Evolutionary conservation across 2,329 filamentous ascomycete genomes (phyloP).

Genomic region (Monilinia polystroma): DNA sequence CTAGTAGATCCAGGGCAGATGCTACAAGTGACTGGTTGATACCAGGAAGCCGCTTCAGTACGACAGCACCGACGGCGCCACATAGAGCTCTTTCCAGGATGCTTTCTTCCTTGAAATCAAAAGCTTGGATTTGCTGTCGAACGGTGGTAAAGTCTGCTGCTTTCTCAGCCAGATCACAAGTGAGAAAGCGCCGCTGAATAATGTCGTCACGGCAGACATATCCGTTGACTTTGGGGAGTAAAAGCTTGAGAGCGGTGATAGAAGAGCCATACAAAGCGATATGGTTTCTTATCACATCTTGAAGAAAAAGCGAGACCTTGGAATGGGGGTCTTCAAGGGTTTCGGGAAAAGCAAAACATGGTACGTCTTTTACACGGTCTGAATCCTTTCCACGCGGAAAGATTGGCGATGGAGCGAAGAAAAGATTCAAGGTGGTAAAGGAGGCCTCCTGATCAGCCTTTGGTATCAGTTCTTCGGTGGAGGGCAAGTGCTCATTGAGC

Average conservation of each 20-base stretch:
- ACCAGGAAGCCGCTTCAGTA: not conserved
- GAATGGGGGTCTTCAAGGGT: not conserved
- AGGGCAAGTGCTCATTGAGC: constrained; percentile 3
- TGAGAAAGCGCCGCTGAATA: not conserved
- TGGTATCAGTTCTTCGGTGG: not conserved
- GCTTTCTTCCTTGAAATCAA: too few relatives aligned
- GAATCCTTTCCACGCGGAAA: not conserved
- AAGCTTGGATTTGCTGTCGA: constrained; percentile 4
- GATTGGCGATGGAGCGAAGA: not conserved
- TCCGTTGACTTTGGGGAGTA: constrained; percentile 5
- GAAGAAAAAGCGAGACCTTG: not conserved
- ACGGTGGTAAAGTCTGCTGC: not conserved
- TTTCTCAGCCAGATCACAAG: not conserved
- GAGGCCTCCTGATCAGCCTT: not conserved
- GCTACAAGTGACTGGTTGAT: not conserved
- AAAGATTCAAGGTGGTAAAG: not conserved
- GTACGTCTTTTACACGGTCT: not conserved
- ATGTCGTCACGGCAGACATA: constrained; percentile 9
- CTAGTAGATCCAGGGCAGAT: not conserved
- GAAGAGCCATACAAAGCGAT: not conserved
- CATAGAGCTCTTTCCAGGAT: not conserved
- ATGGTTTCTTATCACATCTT: constrained; percentile 4
- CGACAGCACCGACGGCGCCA: not conserved
- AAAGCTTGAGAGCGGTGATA: not conserved
- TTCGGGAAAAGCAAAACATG: not conserved